Conservation (phyloP, 2,329 filamentous ascomycete species). For the Hortaea werneckii region DNA sequence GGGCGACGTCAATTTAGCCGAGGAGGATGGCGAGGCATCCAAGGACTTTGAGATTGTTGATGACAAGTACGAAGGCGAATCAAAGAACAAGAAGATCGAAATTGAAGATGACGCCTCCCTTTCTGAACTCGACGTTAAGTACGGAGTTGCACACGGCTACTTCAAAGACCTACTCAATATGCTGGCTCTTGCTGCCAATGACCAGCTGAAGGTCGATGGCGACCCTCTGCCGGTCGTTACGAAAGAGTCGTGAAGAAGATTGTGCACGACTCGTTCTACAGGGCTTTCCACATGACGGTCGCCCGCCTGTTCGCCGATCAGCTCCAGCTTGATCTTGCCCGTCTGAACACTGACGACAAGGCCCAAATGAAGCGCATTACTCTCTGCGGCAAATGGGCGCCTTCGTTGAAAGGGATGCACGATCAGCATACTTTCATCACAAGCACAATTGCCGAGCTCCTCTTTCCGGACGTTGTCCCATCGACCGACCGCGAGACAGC, state of each 20-base stretch:
- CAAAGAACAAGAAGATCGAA: slow-evolving; percentile 12
- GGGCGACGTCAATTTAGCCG: slow-evolving; percentile 9
- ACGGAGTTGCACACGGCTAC: slow-evolving; percentile 46
- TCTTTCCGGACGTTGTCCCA: slow-evolving; percentile 36
- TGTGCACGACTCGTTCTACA: slow-evolving; percentile 37
- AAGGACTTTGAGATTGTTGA: slow-evolving; percentile 18
- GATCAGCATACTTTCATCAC: slow-evolving; percentile 50
- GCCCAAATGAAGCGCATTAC: slow-evolving; percentile 39
- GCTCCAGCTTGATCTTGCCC: slow-evolving; percentile 37
- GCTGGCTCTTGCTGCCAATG: slow-evolving; percentile 42
- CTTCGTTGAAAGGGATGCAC: slow-evolving; percentile 44
- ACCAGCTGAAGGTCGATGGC: slow-evolving; percentile 34
- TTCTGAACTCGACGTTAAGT: slow-evolving; percentile 19
- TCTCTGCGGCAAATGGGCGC: slow-evolving; percentile 52
- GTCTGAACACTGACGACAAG: slow-evolving; percentile 32
- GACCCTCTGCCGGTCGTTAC: slow-evolving; percentile 33
- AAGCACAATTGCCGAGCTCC: slow-evolving; percentile 47
- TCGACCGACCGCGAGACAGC: slow-evolving; percentile 42
- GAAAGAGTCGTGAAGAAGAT: slow-evolving; percentile 33
- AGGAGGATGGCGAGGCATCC: slow-evolving; percentile 15
- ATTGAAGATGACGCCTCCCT: slow-evolving; percentile 8
- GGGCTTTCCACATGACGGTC: slow-evolving; percentile 42
- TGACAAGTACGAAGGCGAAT: slow-evolving; percentile 6
- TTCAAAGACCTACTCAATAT: slow-evolving; percentile 54
- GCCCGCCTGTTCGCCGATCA: slow-evolving; percentile 49